Percentiles rank a stretch among this genome's conserved stretches.
These are phyloP conservation scores for Pistacia integerrima DNA, from an alignment of 345 rosid genomes.

Conservation along the genomic window DNA sequence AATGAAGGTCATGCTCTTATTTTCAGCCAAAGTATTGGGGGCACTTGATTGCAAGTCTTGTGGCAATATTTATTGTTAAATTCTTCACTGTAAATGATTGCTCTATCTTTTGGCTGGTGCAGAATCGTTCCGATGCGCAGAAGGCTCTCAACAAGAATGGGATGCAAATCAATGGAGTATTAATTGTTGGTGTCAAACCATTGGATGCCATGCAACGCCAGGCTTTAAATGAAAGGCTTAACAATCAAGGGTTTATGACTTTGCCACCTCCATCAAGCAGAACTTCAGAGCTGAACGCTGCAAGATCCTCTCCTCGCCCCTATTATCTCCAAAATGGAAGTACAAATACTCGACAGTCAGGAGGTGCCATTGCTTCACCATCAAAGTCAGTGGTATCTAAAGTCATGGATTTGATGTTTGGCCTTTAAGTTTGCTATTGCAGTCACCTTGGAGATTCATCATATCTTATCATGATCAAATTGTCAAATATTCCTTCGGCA, in stretches of 20 bases:
- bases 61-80: slow-evolving; percentile 10
- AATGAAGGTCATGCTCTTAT: too few species aligned
- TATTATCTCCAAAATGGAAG: slow-evolving; percentile 69
- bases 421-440: slow-evolving; percentile 39
- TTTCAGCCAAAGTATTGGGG: not conserved
- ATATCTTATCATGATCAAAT: not conserved
- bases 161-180: slow-evolving; percentile 77
- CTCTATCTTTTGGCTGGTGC: slow-evolving; percentile 25
- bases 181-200: slow-evolving; percentile 87
- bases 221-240: slow-evolving; percentile 67
- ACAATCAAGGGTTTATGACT: slow-evolving; percentile 84
- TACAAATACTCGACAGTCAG: slow-evolving; percentile 54
- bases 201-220: slow-evolving; percentile 85
- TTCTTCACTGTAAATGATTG: not conserved
- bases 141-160: slow-evolving; percentile 91
- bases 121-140: slow-evolving; percentile 89
- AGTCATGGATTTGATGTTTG: slow-evolving; percentile 78
- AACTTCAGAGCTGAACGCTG: slow-evolving; percentile 42
- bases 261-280: slow-evolving; percentile 59
- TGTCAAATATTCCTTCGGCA: slow-evolving; percentile 4
- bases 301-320: slow-evolving; percentile 48
- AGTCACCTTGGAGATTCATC: not conserved
- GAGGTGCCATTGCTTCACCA: slow-evolving; percentile 80
- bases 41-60: not conserved
- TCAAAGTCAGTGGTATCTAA: slow-evolving; percentile 79